Evolutionary conservation across 2,329 filamentous ascomycete genomes (phyloP).

Genomic region (Dryadomyces quercus-mongolicae): DNA sequence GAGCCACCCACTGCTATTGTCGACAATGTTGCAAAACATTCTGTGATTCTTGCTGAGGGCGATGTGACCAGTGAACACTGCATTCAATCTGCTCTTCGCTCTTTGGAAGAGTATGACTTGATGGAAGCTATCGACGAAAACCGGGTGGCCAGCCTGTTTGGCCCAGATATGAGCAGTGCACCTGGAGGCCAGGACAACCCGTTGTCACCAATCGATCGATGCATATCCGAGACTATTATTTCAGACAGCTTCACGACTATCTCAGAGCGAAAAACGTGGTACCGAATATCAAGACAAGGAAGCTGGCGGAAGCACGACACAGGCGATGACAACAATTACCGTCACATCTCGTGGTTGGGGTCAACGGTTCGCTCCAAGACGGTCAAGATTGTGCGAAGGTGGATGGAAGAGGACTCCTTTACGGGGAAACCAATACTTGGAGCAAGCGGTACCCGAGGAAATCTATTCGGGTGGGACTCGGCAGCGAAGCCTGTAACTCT

Average conservation of each 20-base stretch:
- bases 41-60: background rate
- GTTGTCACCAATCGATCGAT: conserved; percentile 8
- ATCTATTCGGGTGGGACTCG: conserved; percentile 51
- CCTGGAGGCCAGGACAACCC: background rate
- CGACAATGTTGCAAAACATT: background rate
- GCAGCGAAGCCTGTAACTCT: conserved; percentile 37
- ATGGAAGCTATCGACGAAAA: background rate
- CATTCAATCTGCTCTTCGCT: background rate
- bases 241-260: conserved; percentile 40
- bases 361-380: conserved; percentile 41
- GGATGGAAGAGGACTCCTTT: conserved; percentile 54
- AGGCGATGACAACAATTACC: conserved; percentile 44
- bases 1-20: too few species aligned
- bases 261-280: conserved; percentile 52
- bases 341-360: conserved; percentile 43
- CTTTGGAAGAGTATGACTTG: background rate
- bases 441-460: conserved; percentile 26
- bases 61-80: background rate
- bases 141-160: background rate
- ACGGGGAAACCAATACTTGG: conserved; percentile 35
- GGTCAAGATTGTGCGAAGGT: conserved; percentile 46
- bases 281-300: conserved; percentile 48
- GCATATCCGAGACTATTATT: conserved; percentile 34
- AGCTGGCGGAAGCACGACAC: conserved; percentile 43
- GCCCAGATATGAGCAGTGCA: background rate